Percentiles rank a stretch among this genome's conserved stretches.
These are phyloP conservation scores for Caryocar brasiliense DNA, from an alignment of 441 rosid species.

Conservation along the genomic window DNA sequence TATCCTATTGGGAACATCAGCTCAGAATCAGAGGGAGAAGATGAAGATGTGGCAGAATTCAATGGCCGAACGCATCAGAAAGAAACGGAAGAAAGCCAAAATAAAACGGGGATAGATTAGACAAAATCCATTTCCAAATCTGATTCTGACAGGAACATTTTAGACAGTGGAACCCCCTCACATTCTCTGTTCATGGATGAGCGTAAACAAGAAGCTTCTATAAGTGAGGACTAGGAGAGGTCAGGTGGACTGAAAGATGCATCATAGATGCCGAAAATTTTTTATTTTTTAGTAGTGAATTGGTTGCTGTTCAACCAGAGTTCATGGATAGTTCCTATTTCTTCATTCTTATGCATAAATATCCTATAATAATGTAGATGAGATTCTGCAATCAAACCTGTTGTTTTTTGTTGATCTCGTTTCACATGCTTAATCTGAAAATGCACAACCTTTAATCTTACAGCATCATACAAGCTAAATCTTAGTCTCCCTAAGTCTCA, in stretches of 20 bases:
- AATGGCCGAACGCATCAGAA: not conserved
- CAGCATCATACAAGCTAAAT: too few relatives aligned
- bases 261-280: too few relatives aligned
- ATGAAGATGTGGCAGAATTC: constrained; percentile 4
- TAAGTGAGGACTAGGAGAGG: constrained; percentile 17
- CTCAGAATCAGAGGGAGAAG: constrained; percentile 14
- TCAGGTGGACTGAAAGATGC: not conserved
- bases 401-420: too few relatives aligned
- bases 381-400: too few relatives aligned
- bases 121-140: constrained; percentile 4
- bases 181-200: not conserved
- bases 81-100: constrained; percentile 4
- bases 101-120: not conserved
- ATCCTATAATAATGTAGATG: too few relatives aligned
- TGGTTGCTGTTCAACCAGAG: not conserved
- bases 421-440: too few relatives aligned
- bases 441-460: too few relatives aligned
- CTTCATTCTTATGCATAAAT: too few relatives aligned
- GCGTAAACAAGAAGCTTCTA: constrained; percentile 9
- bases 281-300: too few relatives aligned
- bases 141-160: constrained; percentile 1
- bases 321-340: too few relatives aligned
- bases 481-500: too few relatives aligned
- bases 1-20: not conserved
- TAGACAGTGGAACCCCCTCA: not conserved